Evolutionary conservation across 2,329 filamentous ascomycete species (phyloP), one percentile per base, ranked within the genome.

Genomic region (Mycosphaerella sp.): DNA sequence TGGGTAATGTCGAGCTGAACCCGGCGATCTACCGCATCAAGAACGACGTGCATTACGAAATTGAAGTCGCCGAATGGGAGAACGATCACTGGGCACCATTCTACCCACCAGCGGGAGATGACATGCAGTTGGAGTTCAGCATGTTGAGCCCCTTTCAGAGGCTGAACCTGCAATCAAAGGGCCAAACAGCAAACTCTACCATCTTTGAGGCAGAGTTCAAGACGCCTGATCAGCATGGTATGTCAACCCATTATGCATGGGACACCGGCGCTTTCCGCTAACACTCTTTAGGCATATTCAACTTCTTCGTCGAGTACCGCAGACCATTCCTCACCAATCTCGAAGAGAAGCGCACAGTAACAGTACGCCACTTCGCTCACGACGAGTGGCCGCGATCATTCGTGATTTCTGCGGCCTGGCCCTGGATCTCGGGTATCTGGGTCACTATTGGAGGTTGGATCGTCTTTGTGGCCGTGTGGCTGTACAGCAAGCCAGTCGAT

Each of bases 101-200:
- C 74, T 76, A 76, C 40, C 76, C 87, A 17, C 84, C 89, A 21
- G 68, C 78, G 7, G 78, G 74, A 58, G 93, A 98, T 69, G 79
- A 77, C 29, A 69, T 98, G 34, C 93, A 98, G 73, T 87, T 98
- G 58, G 93, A 98, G 73, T 96, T 97, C 78, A 91, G 85, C 76
- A 98, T 97, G 93, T 86, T 98, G 45, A 96, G 92, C 1, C 92
- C 93, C 53, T 97, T 96, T 82, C 86, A 96, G 76, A 91, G 93
- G 41, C 80, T 97, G 34, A 78, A 83, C 56, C 83, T 98, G 32
- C 65, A 75, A 7, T 80, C 82, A 0, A 64, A 74, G 45, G 36
- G 57, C 11, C 70, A 77, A 8, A 85, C 83, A 1, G 72, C 78
- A 51, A 84, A 88, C 64, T 83, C 84, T 60, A 85, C 87, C 47